Conservation (phyloP, 805 yeast species). For the Grigorovia transvaalensis region DNA sequence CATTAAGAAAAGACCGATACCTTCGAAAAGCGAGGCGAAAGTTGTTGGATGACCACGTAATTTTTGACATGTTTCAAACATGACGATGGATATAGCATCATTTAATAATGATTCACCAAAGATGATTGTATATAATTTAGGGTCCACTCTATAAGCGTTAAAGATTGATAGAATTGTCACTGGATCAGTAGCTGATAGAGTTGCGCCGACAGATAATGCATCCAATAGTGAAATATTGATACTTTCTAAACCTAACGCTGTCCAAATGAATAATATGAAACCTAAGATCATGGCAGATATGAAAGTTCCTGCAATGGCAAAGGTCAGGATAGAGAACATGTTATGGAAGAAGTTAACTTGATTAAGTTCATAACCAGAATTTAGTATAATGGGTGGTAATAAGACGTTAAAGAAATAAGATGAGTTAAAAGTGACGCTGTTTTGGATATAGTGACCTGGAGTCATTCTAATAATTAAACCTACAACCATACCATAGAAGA, state of each 20-base stretch:
- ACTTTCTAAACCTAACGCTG: conserved; percentile 83
- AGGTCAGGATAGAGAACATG: conserved; percentile 78
- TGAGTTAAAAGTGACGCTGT: conserved; percentile 89
- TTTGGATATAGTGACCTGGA: conserved; percentile 96
- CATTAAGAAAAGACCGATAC: conserved; percentile 86
- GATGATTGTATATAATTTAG: conserved; percentile 90
- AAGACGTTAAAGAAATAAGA: conserved; percentile 88
- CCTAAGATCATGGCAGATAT: conserved; percentile 87
- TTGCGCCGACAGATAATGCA: conserved; percentile 95
- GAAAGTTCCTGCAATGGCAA: conserved; percentile 96
- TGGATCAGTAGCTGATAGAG: conserved; percentile 96
- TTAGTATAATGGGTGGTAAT: conserved; percentile 90
- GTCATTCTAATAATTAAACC: conserved; percentile 82
- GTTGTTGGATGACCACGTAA: conserved; percentile 79
- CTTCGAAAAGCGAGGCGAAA: conserved; percentile 75
- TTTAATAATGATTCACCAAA: conserved; percentile 93
- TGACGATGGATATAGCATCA: conserved; percentile 96
- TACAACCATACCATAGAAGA: conserved; percentile 93
- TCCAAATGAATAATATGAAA: conserved; percentile 78
- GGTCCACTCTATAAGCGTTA: conserved; percentile 96
- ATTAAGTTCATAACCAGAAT: conserved; percentile 93
- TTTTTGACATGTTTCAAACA: conserved; percentile 97
- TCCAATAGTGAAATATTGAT: conserved; percentile 88
- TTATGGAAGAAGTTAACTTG: conserved; percentile 92
- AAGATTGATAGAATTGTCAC: conserved; percentile 93